A percentile compares a stretch with the other conserved stretches of the same genome.
Evolutionary conservation across 805 yeast species (phyloP).

Genomic region (Lipomyces sp.): DNA sequence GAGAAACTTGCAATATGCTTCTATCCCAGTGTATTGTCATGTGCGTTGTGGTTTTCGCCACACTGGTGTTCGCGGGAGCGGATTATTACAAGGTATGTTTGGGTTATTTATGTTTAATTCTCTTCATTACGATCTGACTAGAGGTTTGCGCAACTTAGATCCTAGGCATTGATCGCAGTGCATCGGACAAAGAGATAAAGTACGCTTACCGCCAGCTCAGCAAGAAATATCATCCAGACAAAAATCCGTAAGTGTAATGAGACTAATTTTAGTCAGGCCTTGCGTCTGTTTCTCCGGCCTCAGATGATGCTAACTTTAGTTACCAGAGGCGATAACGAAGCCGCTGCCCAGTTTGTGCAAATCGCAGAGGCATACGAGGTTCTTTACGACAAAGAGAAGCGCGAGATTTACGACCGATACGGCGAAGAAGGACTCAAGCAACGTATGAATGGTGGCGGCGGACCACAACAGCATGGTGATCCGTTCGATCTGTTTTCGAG

Average conservation of each 20-base stretch:
- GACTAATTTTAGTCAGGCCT: not conserved
- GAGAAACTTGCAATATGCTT: conserved; percentile 14
- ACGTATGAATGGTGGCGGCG: conserved; percentile 47
- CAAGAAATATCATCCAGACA: conserved; percentile 92
- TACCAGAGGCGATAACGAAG: conserved; percentile 68
- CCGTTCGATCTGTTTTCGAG: conserved; percentile 66
- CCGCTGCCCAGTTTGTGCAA: conserved; percentile 85
- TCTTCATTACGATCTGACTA: not conserved
- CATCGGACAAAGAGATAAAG: conserved; percentile 80
- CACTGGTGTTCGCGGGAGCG: conserved; percentile 25
- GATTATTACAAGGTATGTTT: conserved; percentile 34
- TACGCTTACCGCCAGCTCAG: conserved; percentile 81
- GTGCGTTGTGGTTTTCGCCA: conserved; percentile 26
- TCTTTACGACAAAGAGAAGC: conserved; percentile 70
- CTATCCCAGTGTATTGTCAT: conserved; percentile 14
- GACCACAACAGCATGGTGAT: conserved; percentile 44
- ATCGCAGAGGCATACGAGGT: conserved; percentile 94
- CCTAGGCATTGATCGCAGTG: conserved; percentile 69
- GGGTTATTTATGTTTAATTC: not conserved
- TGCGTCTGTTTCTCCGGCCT: not conserved
- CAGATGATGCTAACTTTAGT: not conserved
- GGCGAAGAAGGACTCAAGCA: conserved; percentile 77
- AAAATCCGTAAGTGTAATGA: conserved; percentile 58
- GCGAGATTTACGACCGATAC: conserved; percentile 67
- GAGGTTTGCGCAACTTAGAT: conserved; percentile 44